Conservation (phyloP, 139 green algal genomes). For the Trebouxia sp. region DNA sequence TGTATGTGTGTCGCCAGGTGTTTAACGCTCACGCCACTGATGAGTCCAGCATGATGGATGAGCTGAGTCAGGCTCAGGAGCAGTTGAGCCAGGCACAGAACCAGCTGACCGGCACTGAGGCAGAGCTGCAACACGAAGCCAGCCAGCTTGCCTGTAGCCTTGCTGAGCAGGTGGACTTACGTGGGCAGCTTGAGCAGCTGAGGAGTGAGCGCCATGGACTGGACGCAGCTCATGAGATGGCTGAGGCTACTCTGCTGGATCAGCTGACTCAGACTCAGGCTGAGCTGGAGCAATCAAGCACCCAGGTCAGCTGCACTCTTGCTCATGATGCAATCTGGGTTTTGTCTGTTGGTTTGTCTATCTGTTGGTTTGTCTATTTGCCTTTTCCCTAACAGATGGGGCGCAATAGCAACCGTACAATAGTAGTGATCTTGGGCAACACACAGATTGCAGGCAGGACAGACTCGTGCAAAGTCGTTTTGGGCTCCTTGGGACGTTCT, state of each 20-base stretch:
- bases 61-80: conserved; percentile 1
- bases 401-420: too few relatives aligned
- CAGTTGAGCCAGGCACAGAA: background rate
- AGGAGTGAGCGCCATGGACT: background rate
- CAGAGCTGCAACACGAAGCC: background rate
- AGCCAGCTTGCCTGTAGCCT: background rate
- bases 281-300: background rate
- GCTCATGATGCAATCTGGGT: too few relatives aligned
- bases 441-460: too few relatives aligned
- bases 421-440: too few relatives aligned
- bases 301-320: background rate
- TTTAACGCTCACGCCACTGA: background rate
- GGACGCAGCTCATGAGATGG: background rate
- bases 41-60: conserved; percentile 10
- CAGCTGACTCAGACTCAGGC: background rate
- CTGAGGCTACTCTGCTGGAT: conserved; percentile 11
- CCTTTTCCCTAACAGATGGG: too few relatives aligned
- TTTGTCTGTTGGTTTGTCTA: too few relatives aligned
- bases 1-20: too few relatives aligned
- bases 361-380: too few relatives aligned
- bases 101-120: too few relatives aligned
- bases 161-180: background rate
- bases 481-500: too few relatives aligned
- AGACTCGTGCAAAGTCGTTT: too few relatives aligned
- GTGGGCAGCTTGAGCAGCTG: background rate